These are phyloP conservation scores for Pestalotiopsis sp. DNA, from an alignment of 2,329 filamentous ascomycete species.

Conservation along the genomic window DNA sequence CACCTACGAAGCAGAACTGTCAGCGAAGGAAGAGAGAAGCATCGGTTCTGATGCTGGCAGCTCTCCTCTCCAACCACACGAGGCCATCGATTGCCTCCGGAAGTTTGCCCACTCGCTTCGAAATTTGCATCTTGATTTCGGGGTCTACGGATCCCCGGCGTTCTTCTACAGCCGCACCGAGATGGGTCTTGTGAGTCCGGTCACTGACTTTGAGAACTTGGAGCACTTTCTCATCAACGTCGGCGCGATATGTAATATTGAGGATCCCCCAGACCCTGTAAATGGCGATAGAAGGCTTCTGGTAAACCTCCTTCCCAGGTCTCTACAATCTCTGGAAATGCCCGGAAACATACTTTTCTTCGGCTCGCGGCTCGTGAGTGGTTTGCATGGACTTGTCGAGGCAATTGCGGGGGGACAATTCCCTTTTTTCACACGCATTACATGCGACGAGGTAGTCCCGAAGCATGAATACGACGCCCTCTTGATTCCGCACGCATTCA, in stretches of 20 bases:
- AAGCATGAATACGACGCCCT: no score
- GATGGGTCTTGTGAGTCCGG: not conserved
- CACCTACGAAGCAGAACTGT: not conserved
- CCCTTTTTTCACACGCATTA: no score
- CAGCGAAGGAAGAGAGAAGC: not conserved
- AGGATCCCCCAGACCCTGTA: no score
- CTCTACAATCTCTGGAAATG: no score
- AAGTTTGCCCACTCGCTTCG: not conserved
- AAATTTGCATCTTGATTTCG: not conserved
- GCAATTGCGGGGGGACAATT: no score
- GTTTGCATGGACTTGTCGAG: no score
- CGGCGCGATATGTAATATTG: not conserved
- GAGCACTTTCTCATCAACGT: not conserved
- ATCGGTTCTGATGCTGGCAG: not conserved
- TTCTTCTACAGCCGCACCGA: not conserved
- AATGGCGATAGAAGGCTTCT: no score
- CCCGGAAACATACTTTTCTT: no score
- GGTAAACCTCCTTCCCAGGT: no score
- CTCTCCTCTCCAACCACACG: not conserved
- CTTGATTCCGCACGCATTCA: no score
- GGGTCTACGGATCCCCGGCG: not conserved
- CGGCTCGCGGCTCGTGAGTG: no score
- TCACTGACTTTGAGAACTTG: not conserved
- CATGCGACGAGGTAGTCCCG: no score
- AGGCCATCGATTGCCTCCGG: not conserved